phyloP scores from a whole-genome alignment of 192 early-diverging fungal genomes.

The Linnemannia elongata region DNA sequence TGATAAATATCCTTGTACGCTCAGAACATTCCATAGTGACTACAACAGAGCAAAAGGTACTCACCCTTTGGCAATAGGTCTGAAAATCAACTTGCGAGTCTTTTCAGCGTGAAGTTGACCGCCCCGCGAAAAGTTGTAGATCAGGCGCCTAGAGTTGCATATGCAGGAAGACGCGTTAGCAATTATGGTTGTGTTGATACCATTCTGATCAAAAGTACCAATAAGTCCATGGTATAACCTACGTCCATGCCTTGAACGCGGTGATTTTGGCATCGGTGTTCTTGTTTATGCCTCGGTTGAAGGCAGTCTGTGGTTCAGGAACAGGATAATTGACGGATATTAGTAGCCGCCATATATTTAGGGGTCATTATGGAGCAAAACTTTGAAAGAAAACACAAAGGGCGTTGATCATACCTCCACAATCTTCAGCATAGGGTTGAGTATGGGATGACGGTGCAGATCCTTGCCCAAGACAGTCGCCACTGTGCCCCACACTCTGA shows the following conservation, averaged over 20 bases:
- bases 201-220: not conserved
- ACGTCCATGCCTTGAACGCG: conserved; percentile 46
- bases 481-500: conserved; percentile 46
- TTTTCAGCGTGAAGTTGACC: conserved; percentile 39
- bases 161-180: not conserved
- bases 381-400: no score
- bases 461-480: conserved; percentile 28
- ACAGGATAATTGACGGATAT: not conserved
- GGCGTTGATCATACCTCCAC: conserved; percentile 16
- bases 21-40: no score
- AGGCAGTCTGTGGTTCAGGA: not conserved
- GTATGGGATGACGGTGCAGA: conserved; percentile 22
- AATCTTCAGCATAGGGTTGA: conserved; percentile 52
- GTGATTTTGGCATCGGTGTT: conserved; percentile 44
- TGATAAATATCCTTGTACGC: no score
- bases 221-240: not conserved
- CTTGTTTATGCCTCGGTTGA: not conserved
- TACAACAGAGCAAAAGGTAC: not conserved
- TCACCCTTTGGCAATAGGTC: conserved; percentile 37
- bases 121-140: conserved; percentile 49
- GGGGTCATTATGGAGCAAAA: not conserved
- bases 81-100: conserved; percentile 27
- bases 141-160: conserved; percentile 27
- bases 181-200: not conserved
- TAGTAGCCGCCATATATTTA: not conserved